phyloP scores from a whole-genome alignment of 140 eudicot species.

The Flaveria floridana region DNA sequence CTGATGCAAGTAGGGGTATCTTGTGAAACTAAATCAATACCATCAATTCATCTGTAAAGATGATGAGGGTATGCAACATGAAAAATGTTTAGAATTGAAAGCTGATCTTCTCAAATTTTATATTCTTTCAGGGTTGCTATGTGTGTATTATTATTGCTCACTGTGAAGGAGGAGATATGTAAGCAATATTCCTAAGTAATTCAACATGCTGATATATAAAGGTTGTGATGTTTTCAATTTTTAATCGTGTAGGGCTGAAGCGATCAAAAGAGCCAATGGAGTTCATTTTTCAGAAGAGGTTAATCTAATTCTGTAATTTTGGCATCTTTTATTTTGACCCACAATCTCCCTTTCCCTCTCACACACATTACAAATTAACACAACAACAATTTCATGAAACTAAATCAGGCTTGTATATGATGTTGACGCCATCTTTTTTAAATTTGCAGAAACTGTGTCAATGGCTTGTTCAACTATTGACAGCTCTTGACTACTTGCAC shows the following conservation, averaged over 20 bases:
- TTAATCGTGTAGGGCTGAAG: slow-evolving; percentile 65
- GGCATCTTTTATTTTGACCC: slow-evolving; percentile 3
- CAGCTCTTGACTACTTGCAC: slow-evolving; percentile 95
- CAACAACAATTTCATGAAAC: not conserved
- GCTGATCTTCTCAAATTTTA: slow-evolving; percentile 4
- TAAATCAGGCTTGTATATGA: not conserved
- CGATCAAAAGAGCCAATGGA: slow-evolving; percentile 73
- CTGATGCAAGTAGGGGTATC: not conserved
- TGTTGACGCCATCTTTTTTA: slow-evolving; percentile 16
- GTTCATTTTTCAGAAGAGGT: slow-evolving; percentile 93
- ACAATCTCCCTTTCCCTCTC: not conserved
- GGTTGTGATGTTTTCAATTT: slow-evolving; percentile 18
- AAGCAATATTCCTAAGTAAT: slow-evolving; percentile 36
- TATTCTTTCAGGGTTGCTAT: slow-evolving; percentile 81
- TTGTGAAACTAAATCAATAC: not conserved
- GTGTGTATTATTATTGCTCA: slow-evolving; percentile 90
- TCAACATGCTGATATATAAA: slow-evolving; percentile 12
- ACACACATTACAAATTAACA: not conserved
- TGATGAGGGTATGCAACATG: slow-evolving; percentile 15
- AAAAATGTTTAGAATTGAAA: slow-evolving; percentile 14
- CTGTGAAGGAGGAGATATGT: slow-evolving; percentile 99
- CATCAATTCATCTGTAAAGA: not conserved
- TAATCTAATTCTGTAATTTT: not conserved
- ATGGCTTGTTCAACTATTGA: slow-evolving; percentile 89
- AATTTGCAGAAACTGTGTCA: slow-evolving; percentile 72